Base-by-base conservation (phyloP, 768 basidiomycete species). In the Clavulina sp. region DNA sequence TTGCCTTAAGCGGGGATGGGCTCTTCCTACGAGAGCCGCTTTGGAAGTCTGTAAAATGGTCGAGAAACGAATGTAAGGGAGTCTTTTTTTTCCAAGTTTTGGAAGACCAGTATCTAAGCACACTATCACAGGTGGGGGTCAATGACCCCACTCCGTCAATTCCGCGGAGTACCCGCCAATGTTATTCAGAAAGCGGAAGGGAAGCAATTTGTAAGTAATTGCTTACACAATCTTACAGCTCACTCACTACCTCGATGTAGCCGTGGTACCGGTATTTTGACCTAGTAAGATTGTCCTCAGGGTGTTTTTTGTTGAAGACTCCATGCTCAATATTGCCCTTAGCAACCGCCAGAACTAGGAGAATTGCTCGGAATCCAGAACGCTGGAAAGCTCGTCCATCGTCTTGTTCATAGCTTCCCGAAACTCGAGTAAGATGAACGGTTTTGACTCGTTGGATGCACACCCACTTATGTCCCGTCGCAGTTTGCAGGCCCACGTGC, bases 221-320 rank as follows among this genome's bases (percentile, higher is more conserved):
- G 32, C 1, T 48, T 13, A 52, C 21, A 29, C 32, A 24, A 16
- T 9, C 40, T n/a, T 30, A n/a, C 32, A 4, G 29, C 33, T 38
- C 32, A 31, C 32, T 5, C 24, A 21, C 32, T 13, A 24, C 21
- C 16, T 18, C 33, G 1, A 7, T 54, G 23, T 59, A 82, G 81
- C 89, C 91, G 0, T 95, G 91, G 89, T 85, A 95, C 61, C 81
- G 92, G 24, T 97, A 96, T 69, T 97, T 93, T 57, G 93, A 96
- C 62, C 69, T 97, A 56, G 73, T 75, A 57, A 59, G 19, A 4
- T 2, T 2, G 9, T 23, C n/a, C 32, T 16, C 48, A 30, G 32
- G 1, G 24, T 9, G 48, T 13, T 7, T 30, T 9, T 13, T 28
- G 24, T 26, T 49, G 51, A n/a, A n/a, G n/a, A n/a, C n/a, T n/a